Percentiles rank a stretch among this genome's conserved stretches.
Conservation (phyloP, 352 stramenopile genomes). For the Plasmopara viticola region DNA sequence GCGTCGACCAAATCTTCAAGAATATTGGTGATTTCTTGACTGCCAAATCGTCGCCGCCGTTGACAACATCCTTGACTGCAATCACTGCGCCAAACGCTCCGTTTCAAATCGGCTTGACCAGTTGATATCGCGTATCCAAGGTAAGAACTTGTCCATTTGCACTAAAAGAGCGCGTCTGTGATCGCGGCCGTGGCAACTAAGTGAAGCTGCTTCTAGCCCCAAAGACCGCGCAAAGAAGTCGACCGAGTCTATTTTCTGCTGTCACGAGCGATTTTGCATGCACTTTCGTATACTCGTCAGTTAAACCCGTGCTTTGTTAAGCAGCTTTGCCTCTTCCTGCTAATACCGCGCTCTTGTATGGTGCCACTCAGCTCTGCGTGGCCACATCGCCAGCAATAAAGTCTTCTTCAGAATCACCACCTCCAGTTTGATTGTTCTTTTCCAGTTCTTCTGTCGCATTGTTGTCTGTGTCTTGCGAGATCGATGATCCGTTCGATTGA, state of each 20-base stretch:
- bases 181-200: slow-evolving; percentile 20
- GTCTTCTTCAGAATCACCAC: slow-evolving; percentile 23
- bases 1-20: slow-evolving; percentile 97
- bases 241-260: slow-evolving; percentile 5
- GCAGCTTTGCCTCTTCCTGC: slow-evolving; percentile 8
- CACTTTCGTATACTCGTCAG: slow-evolving; percentile 21
- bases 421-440: slow-evolving; percentile 19
- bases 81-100: slow-evolving; percentile 89
- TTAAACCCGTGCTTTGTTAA: slow-evolving; percentile 9
- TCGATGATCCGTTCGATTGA: slow-evolving; percentile 15
- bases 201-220: slow-evolving; percentile 17
- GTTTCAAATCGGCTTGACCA: slow-evolving; percentile 86
- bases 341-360: slow-evolving; percentile 23
- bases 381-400: slow-evolving; percentile 12
- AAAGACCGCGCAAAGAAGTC: slow-evolving; percentile 19
- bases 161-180: slow-evolving; percentile 63
- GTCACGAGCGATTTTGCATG: slow-evolving; percentile 7
- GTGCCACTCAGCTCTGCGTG: slow-evolving; percentile 19
- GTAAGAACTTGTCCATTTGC: slow-evolving; percentile 81
- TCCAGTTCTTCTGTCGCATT: slow-evolving; percentile 14
- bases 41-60: slow-evolving; percentile 58
- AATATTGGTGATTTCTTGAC: slow-evolving; percentile 92
- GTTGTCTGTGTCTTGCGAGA: slow-evolving; percentile 14
- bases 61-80: slow-evolving; percentile 60
- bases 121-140: slow-evolving; percentile 79